Percentiles rank a stretch among this genome's conserved stretches.
phyloP scores from a whole-genome alignment of 2,329 filamentous ascomycete genomes.

The Coniochaeta sp. region DNA sequence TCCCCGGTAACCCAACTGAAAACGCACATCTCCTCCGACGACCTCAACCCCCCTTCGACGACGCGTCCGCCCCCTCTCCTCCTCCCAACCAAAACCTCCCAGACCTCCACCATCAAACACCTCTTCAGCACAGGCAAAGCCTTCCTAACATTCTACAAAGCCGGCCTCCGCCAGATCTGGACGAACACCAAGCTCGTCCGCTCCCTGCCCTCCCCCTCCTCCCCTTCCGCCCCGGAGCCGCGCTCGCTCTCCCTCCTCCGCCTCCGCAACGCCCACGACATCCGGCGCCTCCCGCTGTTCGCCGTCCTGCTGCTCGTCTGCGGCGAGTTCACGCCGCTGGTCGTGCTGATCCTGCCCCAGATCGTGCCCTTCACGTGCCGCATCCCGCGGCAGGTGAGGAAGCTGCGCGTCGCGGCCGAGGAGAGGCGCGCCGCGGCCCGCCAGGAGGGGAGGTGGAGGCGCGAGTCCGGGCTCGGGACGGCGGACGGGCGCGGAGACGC shows the following conservation, averaged over 20 bases:
- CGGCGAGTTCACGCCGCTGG: conserved; percentile 79
- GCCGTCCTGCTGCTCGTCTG: conserved; percentile 66
- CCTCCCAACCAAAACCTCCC: conserved; percentile 47
- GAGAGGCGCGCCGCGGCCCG: conserved; percentile 42
- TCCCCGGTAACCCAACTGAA: neutral
- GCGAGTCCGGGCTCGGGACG: neutral
- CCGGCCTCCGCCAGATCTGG: conserved; percentile 68
- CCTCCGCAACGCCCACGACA: conserved; percentile 61
- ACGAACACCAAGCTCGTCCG: conserved; percentile 53
- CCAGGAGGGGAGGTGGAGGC: conserved; percentile 23
- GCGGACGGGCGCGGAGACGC: neutral
- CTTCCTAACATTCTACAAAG: conserved; percentile 82
- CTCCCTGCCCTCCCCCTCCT: conserved; percentile 25
- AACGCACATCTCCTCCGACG: neutral
- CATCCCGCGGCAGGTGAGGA: conserved; percentile 66
- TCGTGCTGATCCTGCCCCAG: conserved; percentile 63
- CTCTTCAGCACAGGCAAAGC: conserved; percentile 60
- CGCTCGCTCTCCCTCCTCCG: conserved; percentile 67
- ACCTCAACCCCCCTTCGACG: conserved; percentile 59
- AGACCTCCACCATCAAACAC: conserved; percentile 41
- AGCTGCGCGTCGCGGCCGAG: conserved; percentile 46
- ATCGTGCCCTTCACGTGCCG: conserved; percentile 77
- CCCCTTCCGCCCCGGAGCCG: conserved; percentile 33
- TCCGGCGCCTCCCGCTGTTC: conserved; percentile 73
- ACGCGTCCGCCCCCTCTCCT: conserved; percentile 66